Conservation (phyloP, 2,329 filamentous ascomycete genomes). For the Aotearoamyces nothofagi region DNA sequence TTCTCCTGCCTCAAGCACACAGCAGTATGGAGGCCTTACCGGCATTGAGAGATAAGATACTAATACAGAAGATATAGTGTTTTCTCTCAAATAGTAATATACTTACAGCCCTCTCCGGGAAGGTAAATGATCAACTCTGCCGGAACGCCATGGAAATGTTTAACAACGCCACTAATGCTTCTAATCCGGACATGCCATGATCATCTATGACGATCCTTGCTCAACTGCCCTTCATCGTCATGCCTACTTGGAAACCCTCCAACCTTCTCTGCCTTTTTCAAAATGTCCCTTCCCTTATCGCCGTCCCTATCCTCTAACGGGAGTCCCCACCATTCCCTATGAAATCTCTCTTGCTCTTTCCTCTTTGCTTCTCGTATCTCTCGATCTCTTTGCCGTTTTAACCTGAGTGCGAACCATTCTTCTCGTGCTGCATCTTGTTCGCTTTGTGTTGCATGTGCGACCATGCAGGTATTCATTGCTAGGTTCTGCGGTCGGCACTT, state of each 20-base stretch:
- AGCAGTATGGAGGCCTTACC: too few species aligned
- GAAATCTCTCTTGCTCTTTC: slow-evolving; percentile 47
- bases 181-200: not conserved
- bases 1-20: too few species aligned
- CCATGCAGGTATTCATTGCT: slow-evolving; percentile 91
- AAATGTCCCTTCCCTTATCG: slow-evolving; percentile 36
- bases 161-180: slow-evolving; percentile 2
- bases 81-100: too few species aligned
- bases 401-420: slow-evolving; percentile 77
- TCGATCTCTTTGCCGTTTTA: slow-evolving; percentile 52
- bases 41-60: too few species aligned
- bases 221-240: slow-evolving; percentile 17
- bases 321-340: slow-evolving; percentile 53
- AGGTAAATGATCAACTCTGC: too few species aligned
- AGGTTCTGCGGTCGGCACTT: slow-evolving; percentile 66
- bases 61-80: too few species aligned
- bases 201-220: slow-evolving; percentile 21
- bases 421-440: slow-evolving; percentile 80
- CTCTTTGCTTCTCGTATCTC: slow-evolving; percentile 46
- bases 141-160: too few species aligned
- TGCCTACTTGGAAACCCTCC: slow-evolving; percentile 33
- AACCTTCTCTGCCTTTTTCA: slow-evolving; percentile 37
- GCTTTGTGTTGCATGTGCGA: slow-evolving; percentile 64
- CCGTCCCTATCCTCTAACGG: slow-evolving; percentile 40
- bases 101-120: too few species aligned